These are phyloP conservation scores for Pisolithus thermaeus DNA, from an alignment of 1,284 basidiomycete genomes.

Conservation along the genomic window DNA sequence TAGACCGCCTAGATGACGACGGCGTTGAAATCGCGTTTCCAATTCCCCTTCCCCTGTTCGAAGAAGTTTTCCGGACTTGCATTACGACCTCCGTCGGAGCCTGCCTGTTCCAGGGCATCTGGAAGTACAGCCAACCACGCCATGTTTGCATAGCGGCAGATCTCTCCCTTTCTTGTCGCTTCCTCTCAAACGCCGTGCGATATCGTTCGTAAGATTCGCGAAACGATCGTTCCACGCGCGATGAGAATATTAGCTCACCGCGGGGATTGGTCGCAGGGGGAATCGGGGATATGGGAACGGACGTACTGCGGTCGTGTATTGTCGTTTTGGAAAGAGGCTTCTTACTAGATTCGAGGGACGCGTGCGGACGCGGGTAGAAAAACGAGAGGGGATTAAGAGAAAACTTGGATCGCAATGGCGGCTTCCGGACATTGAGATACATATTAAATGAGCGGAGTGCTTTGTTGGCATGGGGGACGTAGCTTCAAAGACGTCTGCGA, in stretches of 20 bases:
- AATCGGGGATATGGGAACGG: slow-evolving; percentile 67
- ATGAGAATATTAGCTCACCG: slow-evolving; percentile 95
- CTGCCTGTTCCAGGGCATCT: slow-evolving; percentile 36
- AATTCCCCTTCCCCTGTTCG: slow-evolving; percentile 27
- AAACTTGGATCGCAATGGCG: slow-evolving; percentile 56
- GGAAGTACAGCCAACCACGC: slow-evolving; percentile 36
- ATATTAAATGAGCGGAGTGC: slow-evolving; percentile 92
- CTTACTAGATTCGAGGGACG: slow-evolving; percentile 9
- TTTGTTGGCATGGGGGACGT: slow-evolving; percentile 94
- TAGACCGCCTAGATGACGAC: slow-evolving; percentile 36
- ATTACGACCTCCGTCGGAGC: slow-evolving; percentile 6
- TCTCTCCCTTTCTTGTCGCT: slow-evolving; percentile 62
- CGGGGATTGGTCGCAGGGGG: slow-evolving; percentile 87
- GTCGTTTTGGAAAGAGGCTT: slow-evolving; percentile 23
- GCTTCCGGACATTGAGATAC: slow-evolving; percentile 89
- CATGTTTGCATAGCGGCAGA: slow-evolving; percentile 37
- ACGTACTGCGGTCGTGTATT: slow-evolving; percentile 25
- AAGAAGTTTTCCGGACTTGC: slow-evolving; percentile 25
- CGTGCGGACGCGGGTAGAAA: slow-evolving; percentile 51
- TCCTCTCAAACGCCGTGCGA: slow-evolving; percentile 83
- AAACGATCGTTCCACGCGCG: slow-evolving; percentile 77
- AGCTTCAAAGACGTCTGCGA: slow-evolving; percentile 45
- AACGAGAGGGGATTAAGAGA: slow-evolving; percentile 61
- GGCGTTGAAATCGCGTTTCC: slow-evolving; percentile 34
- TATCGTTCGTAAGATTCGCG: slow-evolving; percentile 92